Base-by-base conservation (phyloP, 495 filamentous ascomycete genomes). In the Talaromyces liani region DNA sequence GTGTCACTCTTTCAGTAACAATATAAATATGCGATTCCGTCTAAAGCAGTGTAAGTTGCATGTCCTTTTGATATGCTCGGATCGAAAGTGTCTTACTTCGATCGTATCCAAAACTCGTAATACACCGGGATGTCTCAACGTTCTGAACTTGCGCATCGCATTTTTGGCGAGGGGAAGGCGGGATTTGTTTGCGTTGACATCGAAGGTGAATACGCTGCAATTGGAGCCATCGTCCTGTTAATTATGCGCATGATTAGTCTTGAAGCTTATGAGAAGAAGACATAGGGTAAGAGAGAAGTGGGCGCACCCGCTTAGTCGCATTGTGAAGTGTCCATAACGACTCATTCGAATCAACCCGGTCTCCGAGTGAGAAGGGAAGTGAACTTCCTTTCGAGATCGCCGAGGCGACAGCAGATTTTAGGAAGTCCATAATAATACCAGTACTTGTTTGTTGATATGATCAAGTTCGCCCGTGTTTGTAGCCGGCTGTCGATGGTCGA, bases 131-230 rank as follows among this genome's bases (percentile, higher is more conserved):
- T 98, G 94, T 68, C 94, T 84, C 66, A 98, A 76, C 2, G 94
- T 98, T 63, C 93, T 86, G 49, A 92, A 83, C 73, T 97, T 97
- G 65, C 91, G 90, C 63, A 96, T 83, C 12, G 93, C 92, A 76
- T 98, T 98, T 70, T 87, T 91, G 54, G 94, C 94, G 10, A 98
- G 82, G 24, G 92, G 90, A 18, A 97, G 77, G 47, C 86, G 86
- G 20, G 88, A 87, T 67, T 86, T 91, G 67, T 96, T 92, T 18
- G 87, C 78, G 45, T 80, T 80, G 49, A 93, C 80, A 72, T 98
- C 93, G 80, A 97, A 98, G 54, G 92, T 89, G 74, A 98, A 98
- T 49, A 98, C 91, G 79, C 91, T 96, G 77, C 94, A 98, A 65
- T 89, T 84, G 0, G 92, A 95, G 41, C 90, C 86, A 72, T 97